Percentiles rank a stretch among this genome's conserved stretches.
Conservation (phyloP, 1,139 yeast genomes). For the Blastobotrys apis region DNA sequence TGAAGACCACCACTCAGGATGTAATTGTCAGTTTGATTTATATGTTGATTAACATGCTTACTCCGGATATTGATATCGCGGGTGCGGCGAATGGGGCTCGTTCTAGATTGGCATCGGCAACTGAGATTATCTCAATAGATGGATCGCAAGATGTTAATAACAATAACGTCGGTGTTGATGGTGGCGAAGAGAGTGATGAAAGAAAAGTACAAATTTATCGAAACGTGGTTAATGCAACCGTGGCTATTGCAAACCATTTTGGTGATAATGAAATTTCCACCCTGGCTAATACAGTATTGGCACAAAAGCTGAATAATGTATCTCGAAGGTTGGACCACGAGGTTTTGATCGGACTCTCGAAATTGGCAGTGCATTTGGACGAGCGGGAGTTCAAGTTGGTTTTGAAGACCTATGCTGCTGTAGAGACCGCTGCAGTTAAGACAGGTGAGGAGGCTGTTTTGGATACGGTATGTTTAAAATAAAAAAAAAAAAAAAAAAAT, state of each 20-base stretch:
- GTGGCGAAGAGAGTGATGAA: conserved; percentile 5
- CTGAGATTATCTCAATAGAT: background rate
- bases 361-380: conserved; percentile 55
- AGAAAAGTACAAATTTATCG: conserved; percentile 17
- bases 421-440: conserved; percentile 29
- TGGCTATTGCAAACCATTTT: conserved; percentile 64
- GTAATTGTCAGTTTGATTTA: conserved; percentile 83
- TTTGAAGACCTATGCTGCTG: conserved; percentile 40
- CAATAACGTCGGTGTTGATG: background rate
- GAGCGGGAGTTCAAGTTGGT: conserved; percentile 57
- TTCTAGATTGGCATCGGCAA: background rate
- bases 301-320: conserved; percentile 65
- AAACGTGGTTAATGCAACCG: conserved; percentile 66
- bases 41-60: conserved; percentile 70
- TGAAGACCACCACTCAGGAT: conserved; percentile 50
- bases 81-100: conserved; percentile 8
- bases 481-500: conserved; percentile 36
- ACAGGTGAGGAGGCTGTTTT: conserved; percentile 26
- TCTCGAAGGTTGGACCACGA: conserved; percentile 38
- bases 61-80: conserved; percentile 41
- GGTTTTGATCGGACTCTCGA: conserved; percentile 52
- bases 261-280: conserved; percentile 75
- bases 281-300: conserved; percentile 72
- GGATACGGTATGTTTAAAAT: conserved; percentile 23
- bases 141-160: background rate